Evolutionary conservation across 306 rosid genomes (phyloP).

Genomic region (Cicer judaicum): DNA sequence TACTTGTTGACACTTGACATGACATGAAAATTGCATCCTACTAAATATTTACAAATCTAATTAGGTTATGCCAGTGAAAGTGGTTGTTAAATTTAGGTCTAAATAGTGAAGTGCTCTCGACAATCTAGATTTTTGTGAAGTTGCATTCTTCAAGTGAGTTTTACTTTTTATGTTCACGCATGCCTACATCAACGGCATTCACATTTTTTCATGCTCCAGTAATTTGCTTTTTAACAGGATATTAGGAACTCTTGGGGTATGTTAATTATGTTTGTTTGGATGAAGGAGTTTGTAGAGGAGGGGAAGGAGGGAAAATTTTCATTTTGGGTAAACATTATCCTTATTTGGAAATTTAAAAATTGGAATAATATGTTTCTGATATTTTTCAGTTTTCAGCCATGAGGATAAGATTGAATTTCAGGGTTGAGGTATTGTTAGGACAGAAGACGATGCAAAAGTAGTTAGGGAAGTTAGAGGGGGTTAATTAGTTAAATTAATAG

Average conservation of each 20-base stretch:
- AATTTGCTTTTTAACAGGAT: slow-evolving; percentile 4
- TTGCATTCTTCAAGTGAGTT: not conserved
- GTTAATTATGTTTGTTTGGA: not conserved
- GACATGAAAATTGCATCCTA: slow-evolving; percentile 13
- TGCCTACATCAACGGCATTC: slow-evolving; percentile 23
- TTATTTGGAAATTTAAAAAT: too few relatives aligned
- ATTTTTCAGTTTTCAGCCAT: not conserved
- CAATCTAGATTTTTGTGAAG: not conserved
- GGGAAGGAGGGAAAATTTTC: too few relatives aligned
- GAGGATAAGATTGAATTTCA: slow-evolving; percentile 3
- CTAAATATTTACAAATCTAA: not conserved
- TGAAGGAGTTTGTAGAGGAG: too few relatives aligned
- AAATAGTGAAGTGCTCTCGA: slow-evolving; percentile 11
- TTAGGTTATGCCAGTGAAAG: slow-evolving; percentile 5
- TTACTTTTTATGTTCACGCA: slow-evolving; percentile 10
- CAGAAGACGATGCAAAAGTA: slow-evolving; percentile 9
- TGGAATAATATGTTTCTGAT: not conserved
- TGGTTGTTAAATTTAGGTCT: not conserved
- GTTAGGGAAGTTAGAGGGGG: slow-evolving; percentile 4
- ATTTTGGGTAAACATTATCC: too few relatives aligned
- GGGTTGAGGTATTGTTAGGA: not conserved
- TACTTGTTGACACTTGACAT: not conserved
- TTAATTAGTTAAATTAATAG: not conserved
- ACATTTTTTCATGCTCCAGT: not conserved
- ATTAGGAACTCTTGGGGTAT: not conserved